These are phyloP conservation scores for Geranomyces michiganensis DNA, from an alignment of 192 early-diverging fungal species.

Conservation along the genomic window DNA sequence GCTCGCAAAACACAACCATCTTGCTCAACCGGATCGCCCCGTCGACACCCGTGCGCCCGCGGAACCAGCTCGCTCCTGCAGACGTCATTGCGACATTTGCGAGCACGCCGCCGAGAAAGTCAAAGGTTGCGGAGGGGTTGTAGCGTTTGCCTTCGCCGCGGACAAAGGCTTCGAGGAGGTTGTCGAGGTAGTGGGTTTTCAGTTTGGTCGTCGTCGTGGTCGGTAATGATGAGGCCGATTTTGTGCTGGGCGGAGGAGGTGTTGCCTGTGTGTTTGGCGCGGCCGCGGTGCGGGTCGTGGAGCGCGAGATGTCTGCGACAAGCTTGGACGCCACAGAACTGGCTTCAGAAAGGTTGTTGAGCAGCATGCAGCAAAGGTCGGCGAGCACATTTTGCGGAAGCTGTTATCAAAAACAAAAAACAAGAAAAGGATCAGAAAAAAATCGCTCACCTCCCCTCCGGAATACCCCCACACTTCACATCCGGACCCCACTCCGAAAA, in stretches of 20 bases:
- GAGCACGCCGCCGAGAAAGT: constrained; percentile 92
- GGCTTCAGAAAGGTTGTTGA: constrained; percentile 88
- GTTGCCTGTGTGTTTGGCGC: constrained; percentile 17
- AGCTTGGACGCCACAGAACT: constrained; percentile 62
- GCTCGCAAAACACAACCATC: constrained; percentile 83
- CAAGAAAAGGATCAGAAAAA: not conserved
- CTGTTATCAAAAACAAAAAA: constrained; percentile 43
- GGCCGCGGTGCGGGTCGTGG: constrained; percentile 21
- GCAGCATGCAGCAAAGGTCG: constrained; percentile 85
- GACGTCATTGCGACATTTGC: constrained; percentile 73
- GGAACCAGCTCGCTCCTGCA: constrained; percentile 67
- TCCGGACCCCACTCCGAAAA: too few species aligned
- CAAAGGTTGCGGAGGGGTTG: constrained; percentile 78
- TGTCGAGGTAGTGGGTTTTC: constrained; percentile 66
- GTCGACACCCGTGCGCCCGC: constrained; percentile 61
- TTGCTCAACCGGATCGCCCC: constrained; percentile 77
- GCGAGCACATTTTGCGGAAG: constrained; percentile 70
- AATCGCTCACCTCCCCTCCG: too few species aligned
- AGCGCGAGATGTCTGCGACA: constrained; percentile 40
- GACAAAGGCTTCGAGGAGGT: constrained; percentile 87
- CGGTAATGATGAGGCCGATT: not conserved
- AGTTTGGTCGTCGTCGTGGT: constrained; percentile 39
- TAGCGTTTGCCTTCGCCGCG: constrained; percentile 76
- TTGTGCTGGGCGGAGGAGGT: constrained; percentile 9
- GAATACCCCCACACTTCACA: too few species aligned